Evolutionary conservation across 345 rosid species (phyloP), one percentile per base, ranked within the genome.

Genomic region (Physaria fendleri): DNA sequence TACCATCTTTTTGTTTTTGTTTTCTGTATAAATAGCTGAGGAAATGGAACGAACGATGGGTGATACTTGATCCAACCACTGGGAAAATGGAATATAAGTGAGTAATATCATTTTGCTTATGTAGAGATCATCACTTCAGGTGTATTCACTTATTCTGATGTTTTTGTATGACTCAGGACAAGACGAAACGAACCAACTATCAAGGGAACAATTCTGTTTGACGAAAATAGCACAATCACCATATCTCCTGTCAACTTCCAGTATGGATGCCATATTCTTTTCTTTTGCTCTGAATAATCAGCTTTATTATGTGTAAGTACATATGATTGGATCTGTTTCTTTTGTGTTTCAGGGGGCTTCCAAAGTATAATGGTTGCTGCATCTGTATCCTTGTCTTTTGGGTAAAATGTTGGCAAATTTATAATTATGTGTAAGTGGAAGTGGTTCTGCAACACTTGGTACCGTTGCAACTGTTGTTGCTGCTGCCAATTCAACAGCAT

Each of bases 31-130:
- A 44, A n/a, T 61, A 87, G 99, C 73, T 90, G 77, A 81, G 89
- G 68, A 94, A 94, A 76, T 94, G 99, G 99, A 94, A 94, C 10
- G 99, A 90, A 62, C 66, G 99, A 27, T 94, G 99, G 99, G 88
- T 87, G 25, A 90, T 84, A 56, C 82, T 94, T 46, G 97, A 94
- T 66, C 99, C 99, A 8, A 94, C 97, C 1, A 94, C 93, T 1
- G 96, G 97, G 56, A 87, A 81, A 74, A 90, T 90, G 96, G 97
- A 93, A 54, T 91, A 89, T 75, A 89, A 86, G 95, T 89, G 64
- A 69, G 95, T 78, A 1, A 16, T 41, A 32, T 73, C 28, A 18
- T 1, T 52, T 52, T 52, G 18, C 34, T 24, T 53, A 27, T 29
- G 29, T 60, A 42, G 8, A 14, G 59, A 10, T 46, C 23, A 44